phyloP scores from a whole-genome alignment of 768 basidiomycete genomes.

The Lyophyllum decastes region DNA sequence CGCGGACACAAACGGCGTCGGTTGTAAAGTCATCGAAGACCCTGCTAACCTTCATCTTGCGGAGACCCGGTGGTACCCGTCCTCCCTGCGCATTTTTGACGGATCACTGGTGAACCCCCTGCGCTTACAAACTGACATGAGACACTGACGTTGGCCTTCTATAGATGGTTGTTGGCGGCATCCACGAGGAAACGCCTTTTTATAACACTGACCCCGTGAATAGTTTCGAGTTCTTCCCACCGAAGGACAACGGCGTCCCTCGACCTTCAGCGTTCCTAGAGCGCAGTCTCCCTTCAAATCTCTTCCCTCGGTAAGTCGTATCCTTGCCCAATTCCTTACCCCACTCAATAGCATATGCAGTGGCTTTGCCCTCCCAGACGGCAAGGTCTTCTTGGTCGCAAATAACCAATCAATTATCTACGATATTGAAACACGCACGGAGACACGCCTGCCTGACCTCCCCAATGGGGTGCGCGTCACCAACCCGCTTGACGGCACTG shows the following conservation, averaged over 20 bases:
- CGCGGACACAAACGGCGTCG: constrained; percentile 22
- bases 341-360: background rate
- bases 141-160: background rate
- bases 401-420: constrained; percentile 42
- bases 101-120: constrained; percentile 27
- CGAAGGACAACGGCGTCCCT: constrained; percentile 35
- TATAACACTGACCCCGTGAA: constrained; percentile 1
- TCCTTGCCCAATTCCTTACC: background rate
- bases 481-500: constrained; percentile 38
- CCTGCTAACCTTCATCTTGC: constrained; percentile 34
- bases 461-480: constrained; percentile 44
- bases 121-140: no score
- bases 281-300: constrained; percentile 19
- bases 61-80: constrained; percentile 42
- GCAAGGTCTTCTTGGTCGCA: constrained; percentile 40
- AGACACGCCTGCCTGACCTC: constrained; percentile 38
- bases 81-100: constrained; percentile 34
- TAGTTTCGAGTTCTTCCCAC: constrained; percentile 38
- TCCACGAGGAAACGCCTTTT: background rate
- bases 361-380: constrained; percentile 34
- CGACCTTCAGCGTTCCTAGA: background rate
- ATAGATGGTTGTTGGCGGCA: constrained; percentile 19
- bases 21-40: constrained; percentile 40
- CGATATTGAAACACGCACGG: constrained; percentile 37
- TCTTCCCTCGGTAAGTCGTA: constrained; percentile 20